phyloP scores from a whole-genome alignment of 306 rosid genomes.

The Vigna nakashimae region DNA sequence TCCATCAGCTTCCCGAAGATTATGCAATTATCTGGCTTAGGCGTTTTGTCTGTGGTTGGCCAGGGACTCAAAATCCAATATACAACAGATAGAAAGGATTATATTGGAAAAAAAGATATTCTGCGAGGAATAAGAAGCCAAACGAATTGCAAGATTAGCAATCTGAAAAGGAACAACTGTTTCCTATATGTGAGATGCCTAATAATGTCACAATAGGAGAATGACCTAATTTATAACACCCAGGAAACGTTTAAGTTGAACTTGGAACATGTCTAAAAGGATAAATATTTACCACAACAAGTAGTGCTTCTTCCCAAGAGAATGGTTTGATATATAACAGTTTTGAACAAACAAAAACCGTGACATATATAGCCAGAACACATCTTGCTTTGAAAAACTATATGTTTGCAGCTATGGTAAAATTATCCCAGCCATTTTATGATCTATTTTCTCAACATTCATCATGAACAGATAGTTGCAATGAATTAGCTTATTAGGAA shows the following conservation, averaged over 20 bases:
- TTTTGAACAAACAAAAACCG: neutral
- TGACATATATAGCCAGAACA: neutral
- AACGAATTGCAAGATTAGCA: neutral
- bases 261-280: neutral
- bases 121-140: conserved; percentile 1
- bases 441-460: neutral
- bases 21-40: neutral
- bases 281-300: neutral
- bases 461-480: neutral
- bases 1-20: neutral
- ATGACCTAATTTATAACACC: neutral
- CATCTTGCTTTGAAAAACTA: neutral
- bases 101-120: neutral
- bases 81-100: neutral
- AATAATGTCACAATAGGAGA: neutral
- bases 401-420: neutral
- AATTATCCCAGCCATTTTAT: neutral
- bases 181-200: neutral
- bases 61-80: neutral
- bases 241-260: neutral
- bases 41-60: neutral
- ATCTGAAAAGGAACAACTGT: neutral
- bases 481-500: neutral
- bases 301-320: neutral
- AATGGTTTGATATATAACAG: neutral